A percentile compares a stretch with the other conserved stretches of the same genome.
phyloP scores from a whole-genome alignment of 2,329 filamentous ascomycete genomes.

The Escovopsis weberi region DNA sequence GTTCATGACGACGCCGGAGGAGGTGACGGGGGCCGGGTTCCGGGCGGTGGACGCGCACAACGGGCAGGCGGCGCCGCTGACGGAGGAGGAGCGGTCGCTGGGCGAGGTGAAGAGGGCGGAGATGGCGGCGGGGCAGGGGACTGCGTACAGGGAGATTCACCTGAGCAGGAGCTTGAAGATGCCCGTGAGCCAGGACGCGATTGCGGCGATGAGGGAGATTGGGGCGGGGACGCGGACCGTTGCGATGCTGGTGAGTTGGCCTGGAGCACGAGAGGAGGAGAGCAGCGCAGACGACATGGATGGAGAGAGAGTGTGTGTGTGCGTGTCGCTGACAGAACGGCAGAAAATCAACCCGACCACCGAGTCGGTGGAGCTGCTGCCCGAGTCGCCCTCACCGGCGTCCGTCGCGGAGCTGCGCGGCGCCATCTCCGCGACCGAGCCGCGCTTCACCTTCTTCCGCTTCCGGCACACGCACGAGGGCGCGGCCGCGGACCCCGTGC shows the following conservation, averaged over 20 bases:
- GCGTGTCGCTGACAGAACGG: slow-evolving; percentile 2
- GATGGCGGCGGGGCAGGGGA: slow-evolving; percentile 58
- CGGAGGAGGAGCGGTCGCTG: slow-evolving; percentile 60
- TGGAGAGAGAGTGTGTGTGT: too few species aligned
- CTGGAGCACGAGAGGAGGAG: too few species aligned
- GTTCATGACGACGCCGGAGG: slow-evolving; percentile 54
- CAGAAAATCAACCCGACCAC: slow-evolving; percentile 58
- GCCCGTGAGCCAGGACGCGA: slow-evolving; percentile 47
- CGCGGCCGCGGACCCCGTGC: slow-evolving; percentile 39
- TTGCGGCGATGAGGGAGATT: slow-evolving; percentile 47
- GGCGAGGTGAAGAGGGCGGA: slow-evolving; percentile 63
- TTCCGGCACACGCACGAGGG: slow-evolving; percentile 45
- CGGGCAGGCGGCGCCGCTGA: slow-evolving; percentile 52
- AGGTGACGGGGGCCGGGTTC: slow-evolving; percentile 58
- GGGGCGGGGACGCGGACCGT: slow-evolving; percentile 35
- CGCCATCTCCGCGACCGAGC: slow-evolving; percentile 51
- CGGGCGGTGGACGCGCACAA: slow-evolving; percentile 56
- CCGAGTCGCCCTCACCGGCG: slow-evolving; percentile 33
- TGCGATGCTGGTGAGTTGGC: slow-evolving; percentile 47
- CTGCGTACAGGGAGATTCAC: slow-evolving; percentile 42
- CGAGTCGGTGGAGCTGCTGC: slow-evolving; percentile 55
- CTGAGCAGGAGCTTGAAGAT: slow-evolving; percentile 42
- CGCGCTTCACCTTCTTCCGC: slow-evolving; percentile 66
- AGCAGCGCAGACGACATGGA: too few species aligned
- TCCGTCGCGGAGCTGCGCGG: slow-evolving; percentile 43